phyloP scores from a whole-genome alignment of 2,329 filamentous ascomycete genomes.

The Penicillium crustosum region DNA sequence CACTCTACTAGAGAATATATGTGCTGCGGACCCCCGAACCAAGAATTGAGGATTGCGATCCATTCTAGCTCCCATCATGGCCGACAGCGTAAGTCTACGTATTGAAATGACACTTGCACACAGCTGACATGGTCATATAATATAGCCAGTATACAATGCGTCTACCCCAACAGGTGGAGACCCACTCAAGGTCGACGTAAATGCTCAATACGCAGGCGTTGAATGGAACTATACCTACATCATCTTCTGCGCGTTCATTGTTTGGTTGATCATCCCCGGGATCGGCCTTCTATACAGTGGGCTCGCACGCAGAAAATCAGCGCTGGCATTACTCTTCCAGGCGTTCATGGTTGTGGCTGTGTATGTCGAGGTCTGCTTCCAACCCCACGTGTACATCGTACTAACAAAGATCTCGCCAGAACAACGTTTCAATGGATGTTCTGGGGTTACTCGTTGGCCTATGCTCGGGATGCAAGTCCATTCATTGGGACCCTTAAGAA shows the following conservation, averaged over 20 bases:
- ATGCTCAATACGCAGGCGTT: conserved; percentile 58
- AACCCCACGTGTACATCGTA: not conserved
- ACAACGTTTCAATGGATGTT: conserved; percentile 59
- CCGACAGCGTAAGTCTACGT: conserved; percentile 7
- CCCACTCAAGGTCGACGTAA: conserved; percentile 54
- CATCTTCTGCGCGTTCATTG: conserved; percentile 57
- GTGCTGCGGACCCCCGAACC: not conserved
- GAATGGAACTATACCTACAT: conserved; percentile 64
- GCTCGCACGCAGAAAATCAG: conserved; percentile 62
- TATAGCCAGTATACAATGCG: conserved; percentile 37
- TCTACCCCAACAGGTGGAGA: conserved; percentile 55
- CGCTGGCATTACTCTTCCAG: conserved; percentile 63
- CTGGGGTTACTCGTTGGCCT: conserved; percentile 65
- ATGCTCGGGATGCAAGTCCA: conserved; percentile 58
- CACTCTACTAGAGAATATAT: not conserved
- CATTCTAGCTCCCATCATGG: conserved; percentile 8
- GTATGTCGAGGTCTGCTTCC: conserved; percentile 28
- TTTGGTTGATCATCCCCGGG: conserved; percentile 67
- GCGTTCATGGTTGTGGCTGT: conserved; percentile 59
- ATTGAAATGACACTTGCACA: not conserved
- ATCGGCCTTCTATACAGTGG: conserved; percentile 66
- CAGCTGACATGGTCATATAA: conserved; percentile 9
- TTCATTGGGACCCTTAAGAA: conserved; percentile 65
- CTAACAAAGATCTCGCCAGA: conserved; percentile 12
- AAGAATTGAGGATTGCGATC: not conserved